Evolutionary conservation across 2,329 filamentous ascomycete species (phyloP).

Genomic region (Orbilia blumenaviensis): DNA sequence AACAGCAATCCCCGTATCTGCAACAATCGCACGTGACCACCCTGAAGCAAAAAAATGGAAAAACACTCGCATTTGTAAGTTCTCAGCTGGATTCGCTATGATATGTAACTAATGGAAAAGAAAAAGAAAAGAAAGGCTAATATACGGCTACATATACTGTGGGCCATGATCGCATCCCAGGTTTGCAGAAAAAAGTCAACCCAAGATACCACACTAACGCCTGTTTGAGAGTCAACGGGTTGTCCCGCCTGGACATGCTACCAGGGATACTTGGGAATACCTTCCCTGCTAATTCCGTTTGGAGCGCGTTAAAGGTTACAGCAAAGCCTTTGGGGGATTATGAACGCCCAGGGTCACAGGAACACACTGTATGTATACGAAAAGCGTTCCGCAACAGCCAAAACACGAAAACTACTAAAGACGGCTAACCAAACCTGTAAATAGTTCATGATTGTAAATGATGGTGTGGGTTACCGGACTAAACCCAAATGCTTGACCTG

Average conservation of each 20-base stretch:
- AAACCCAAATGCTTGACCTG: conserved; percentile 1
- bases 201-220: neutral
- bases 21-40: neutral
- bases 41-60: neutral
- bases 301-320: neutral
- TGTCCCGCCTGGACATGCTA: neutral
- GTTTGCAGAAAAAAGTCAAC: neutral
- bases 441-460: neutral
- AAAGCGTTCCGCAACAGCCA: too few relatives aligned
- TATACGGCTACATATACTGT: too few relatives aligned
- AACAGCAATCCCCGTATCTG: neutral
- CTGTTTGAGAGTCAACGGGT: neutral
- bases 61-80: neutral
- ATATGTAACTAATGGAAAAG: too few relatives aligned
- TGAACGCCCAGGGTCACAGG: neutral
- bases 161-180: neutral
- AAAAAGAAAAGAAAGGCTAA: too few relatives aligned
- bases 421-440: neutral
- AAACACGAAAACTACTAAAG: neutral
- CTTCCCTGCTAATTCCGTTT: neutral
- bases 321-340: neutral
- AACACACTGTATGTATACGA: neutral
- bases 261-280: neutral
- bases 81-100: too few relatives aligned
- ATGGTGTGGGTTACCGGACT: neutral